Conservation (phyloP, 768 basidiomycete genomes). For the Flagelloscypha sp. region DNA sequence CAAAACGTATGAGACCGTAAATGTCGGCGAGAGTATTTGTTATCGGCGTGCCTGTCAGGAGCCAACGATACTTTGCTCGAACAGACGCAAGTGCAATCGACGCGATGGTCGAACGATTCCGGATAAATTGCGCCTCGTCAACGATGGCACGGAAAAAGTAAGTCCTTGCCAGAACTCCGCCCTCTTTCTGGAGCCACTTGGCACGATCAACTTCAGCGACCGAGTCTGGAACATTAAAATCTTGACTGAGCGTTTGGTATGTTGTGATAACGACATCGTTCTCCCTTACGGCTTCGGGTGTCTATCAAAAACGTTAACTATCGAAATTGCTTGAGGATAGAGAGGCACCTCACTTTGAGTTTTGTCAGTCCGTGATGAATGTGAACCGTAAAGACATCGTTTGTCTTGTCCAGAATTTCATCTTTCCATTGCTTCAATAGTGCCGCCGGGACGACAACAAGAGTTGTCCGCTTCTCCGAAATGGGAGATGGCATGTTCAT, state of each 20-base stretch:
- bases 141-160: conserved; percentile 65
- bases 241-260: conserved; percentile 60
- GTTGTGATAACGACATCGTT: conserved; percentile 70
- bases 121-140: conserved; percentile 75
- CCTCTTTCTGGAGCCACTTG: conserved; percentile 40
- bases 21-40: conserved; percentile 66
- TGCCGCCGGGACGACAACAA: conserved; percentile 72
- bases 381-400: conserved; percentile 51
- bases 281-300: conserved; percentile 36
- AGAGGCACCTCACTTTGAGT: conserved; percentile 31
- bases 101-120: conserved; percentile 57
- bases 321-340: background rate
- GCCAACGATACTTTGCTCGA: conserved; percentile 64
- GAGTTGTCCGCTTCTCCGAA: conserved; percentile 46
- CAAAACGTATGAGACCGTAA: conserved; percentile 64
- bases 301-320: conserved; percentile 18
- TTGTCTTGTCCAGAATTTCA: conserved; percentile 62
- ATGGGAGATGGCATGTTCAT: conserved; percentile 46
- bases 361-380: conserved; percentile 71
- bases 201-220: conserved; percentile 37
- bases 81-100: conserved; percentile 55
- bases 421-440: conserved; percentile 69
- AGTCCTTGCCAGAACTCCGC: conserved; percentile 56
- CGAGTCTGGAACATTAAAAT: conserved; percentile 47
- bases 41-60: conserved; percentile 69